Evolutionary conservation across 2,329 filamentous ascomycete genomes (phyloP).

Genomic region (Diaporthe sp.): DNA sequence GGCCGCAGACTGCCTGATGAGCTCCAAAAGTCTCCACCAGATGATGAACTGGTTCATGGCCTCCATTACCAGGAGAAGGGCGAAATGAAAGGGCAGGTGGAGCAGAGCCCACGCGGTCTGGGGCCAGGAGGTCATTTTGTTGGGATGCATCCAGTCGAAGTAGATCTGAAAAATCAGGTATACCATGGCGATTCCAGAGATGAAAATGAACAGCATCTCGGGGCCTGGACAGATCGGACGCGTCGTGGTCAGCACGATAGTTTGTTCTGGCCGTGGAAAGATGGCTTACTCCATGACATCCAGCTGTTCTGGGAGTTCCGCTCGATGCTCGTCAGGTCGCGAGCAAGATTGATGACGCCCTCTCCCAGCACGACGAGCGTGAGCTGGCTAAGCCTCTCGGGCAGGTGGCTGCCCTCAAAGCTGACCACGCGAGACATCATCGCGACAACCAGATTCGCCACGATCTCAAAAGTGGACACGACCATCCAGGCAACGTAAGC

Average conservation of each 20-base stretch:
- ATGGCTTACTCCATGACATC: conserved; percentile 14
- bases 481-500: conserved; percentile 20
- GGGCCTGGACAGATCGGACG: neutral
- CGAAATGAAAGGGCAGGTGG: conserved; percentile 73
- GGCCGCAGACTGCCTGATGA: conserved; percentile 30
- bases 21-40: conserved; percentile 53
- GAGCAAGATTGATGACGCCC: conserved; percentile 22
- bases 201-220: conserved; percentile 33
- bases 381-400: conserved; percentile 11
- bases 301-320: conserved; percentile 13
- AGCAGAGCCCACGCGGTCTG: conserved; percentile 68
- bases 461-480: conserved; percentile 11
- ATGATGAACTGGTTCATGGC: conserved; percentile 68
- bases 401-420: conserved; percentile 19
- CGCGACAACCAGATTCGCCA: conserved; percentile 5
- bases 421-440: conserved; percentile 18
- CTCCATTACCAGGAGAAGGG: conserved; percentile 72
- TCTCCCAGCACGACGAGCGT: conserved; percentile 18
- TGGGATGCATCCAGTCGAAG: conserved; percentile 73
- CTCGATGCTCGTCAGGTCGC: conserved; percentile 23
- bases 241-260: neutral
- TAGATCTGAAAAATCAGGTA: conserved; percentile 59
- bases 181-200: conserved; percentile 48
- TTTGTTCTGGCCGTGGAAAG: neutral
- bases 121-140: conserved; percentile 64